These are phyloP conservation scores for Gorgonomyces haynaldii DNA, from an alignment of 192 early-diverging fungal species.

Conservation along the genomic window DNA sequence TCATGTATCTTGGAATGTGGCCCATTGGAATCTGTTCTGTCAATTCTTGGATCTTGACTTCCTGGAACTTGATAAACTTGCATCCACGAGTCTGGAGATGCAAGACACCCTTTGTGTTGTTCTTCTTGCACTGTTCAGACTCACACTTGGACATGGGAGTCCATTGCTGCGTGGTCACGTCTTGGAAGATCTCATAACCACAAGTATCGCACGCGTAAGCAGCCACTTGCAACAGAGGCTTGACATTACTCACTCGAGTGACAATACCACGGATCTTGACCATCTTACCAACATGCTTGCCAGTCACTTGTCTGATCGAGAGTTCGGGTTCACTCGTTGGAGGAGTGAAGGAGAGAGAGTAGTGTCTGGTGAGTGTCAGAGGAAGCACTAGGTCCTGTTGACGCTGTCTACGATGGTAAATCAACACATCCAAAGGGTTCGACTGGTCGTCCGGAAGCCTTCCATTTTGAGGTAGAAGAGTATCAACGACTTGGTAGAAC, in stretches of 20 bases:
- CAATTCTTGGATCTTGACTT: slow-evolving; percentile 92
- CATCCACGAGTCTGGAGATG: slow-evolving; percentile 83
- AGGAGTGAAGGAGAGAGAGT: slow-evolving; percentile 78
- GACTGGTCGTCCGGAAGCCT: slow-evolving; percentile 40
- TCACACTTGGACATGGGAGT: slow-evolving; percentile 74
- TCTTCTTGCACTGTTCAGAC: slow-evolving; percentile 65
- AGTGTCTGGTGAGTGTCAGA: slow-evolving; percentile 70
- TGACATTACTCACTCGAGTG: slow-evolving; percentile 86
- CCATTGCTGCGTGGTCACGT: slow-evolving; percentile 49
- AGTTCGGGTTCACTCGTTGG: slow-evolving; percentile 43
- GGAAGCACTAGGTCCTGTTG: slow-evolving; percentile 51
- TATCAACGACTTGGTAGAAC: slow-evolving; percentile 65
- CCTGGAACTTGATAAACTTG: slow-evolving; percentile 90
- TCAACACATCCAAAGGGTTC: slow-evolving; percentile 80
- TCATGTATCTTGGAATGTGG: slow-evolving; percentile 93
- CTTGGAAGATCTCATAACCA: slow-evolving; percentile 92
- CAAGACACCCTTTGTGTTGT: slow-evolving; percentile 70
- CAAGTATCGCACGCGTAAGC: slow-evolving; percentile 88
- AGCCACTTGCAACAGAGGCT: slow-evolving; percentile 79
- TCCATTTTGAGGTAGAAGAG: slow-evolving; percentile 27
- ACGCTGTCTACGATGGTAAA: slow-evolving; percentile 66
- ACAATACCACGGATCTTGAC: slow-evolving; percentile 87
- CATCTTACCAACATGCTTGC: slow-evolving; percentile 65
- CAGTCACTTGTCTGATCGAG: slow-evolving; percentile 81
- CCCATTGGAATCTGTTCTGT: slow-evolving; percentile 98